phyloP scores from a whole-genome alignment of 257 asterid species.

The Anisodus acutangulus region DNA sequence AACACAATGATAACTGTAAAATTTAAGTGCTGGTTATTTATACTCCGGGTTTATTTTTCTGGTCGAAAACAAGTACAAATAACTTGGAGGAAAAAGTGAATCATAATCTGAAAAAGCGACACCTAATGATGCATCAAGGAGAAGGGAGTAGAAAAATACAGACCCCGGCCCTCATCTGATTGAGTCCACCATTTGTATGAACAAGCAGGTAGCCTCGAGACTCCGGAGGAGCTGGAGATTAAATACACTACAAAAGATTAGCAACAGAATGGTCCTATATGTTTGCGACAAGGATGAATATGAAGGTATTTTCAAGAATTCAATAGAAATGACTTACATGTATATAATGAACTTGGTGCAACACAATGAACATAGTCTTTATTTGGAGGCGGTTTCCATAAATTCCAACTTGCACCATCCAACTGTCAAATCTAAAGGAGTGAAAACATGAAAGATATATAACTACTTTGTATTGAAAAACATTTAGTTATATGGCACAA shows the following conservation, averaged over 20 bases:
- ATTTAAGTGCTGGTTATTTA: no score
- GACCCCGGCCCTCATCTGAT: constrained; percentile 98
- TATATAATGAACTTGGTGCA: constrained; percentile 60
- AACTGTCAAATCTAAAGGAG: constrained; percentile 85
- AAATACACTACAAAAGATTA: neutral
- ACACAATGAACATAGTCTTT: constrained; percentile 77
- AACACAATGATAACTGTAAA: no score
- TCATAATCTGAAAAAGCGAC: neutral
- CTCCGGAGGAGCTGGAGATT: constrained; percentile 67
- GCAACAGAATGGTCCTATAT: neutral
- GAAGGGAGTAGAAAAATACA: constrained; percentile 35
- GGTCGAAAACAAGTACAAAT: no score
- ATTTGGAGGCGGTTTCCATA: constrained; percentile 83
- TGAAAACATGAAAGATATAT: constrained; percentile 66
- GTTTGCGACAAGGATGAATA: neutral
- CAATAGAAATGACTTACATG: constrained; percentile 48
- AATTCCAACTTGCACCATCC: constrained; percentile 56
- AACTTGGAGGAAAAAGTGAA: neutral
- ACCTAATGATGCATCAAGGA: neutral
- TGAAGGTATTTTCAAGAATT: neutral
- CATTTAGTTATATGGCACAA: neutral
- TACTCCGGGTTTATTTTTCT: no score
- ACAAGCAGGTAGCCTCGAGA: constrained; percentile 86
- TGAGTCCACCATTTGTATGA: constrained; percentile 94
- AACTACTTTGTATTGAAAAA: constrained; percentile 43